phyloP scores from a whole-genome alignment of 2,329 filamentous ascomycete species.

The Didymella lethalis region DNA sequence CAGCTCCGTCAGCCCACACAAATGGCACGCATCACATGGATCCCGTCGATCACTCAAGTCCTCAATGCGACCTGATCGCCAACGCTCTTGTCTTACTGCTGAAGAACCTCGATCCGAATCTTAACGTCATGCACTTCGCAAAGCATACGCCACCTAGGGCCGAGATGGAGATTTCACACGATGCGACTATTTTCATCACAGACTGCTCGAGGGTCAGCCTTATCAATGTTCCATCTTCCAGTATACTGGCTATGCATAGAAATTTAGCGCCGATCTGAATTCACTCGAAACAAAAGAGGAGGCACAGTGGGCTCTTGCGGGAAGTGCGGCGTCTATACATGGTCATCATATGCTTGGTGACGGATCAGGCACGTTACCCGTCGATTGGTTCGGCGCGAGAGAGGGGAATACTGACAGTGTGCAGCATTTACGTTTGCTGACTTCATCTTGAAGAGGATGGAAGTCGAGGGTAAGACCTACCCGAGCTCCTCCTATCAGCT shows the following conservation, averaged over 20 bases:
- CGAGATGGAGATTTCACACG: conserved; percentile 6
- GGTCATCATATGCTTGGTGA: conserved; percentile 1
- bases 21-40: neutral
- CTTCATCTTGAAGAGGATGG: conserved; percentile 1
- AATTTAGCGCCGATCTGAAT: conserved; percentile 2
- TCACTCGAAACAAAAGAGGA: conserved; percentile 8
- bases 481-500: conserved; percentile 1
- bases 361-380: conserved; percentile 3
- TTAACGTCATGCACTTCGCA: conserved; percentile 10
- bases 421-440: conserved; percentile 11
- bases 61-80: conserved; percentile 6
- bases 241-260: neutral
- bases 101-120: conserved; percentile 9
- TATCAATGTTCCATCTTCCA: neutral
- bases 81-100: conserved; percentile 10
- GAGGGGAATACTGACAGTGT: neutral
- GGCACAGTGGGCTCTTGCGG: conserved; percentile 14
- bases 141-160: conserved; percentile 13
- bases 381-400: too few relatives aligned
- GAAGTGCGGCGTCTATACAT: conserved; percentile 10
- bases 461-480: conserved; percentile 6
- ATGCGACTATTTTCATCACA: conserved; percentile 8
- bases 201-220: neutral
- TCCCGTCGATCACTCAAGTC: conserved; percentile 1
- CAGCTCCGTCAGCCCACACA: neutral